A percentile compares a stretch with the other conserved stretches of the same genome.
These are phyloP conservation scores for Bruguiera hainesii DNA, from an alignment of 441 rosid species.

Conservation along the genomic window DNA sequence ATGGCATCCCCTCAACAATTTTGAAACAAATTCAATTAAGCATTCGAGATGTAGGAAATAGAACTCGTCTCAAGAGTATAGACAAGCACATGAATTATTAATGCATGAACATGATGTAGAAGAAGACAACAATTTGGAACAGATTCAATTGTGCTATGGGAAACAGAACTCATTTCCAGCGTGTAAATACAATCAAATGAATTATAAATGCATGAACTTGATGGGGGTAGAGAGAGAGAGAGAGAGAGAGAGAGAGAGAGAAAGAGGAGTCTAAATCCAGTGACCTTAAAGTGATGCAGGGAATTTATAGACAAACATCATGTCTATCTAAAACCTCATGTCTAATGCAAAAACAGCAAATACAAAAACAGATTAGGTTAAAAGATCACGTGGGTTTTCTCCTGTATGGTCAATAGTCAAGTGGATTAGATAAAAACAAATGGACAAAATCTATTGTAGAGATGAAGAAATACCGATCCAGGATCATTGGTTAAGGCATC, in stretches of 20 bases:
- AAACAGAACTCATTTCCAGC: too few relatives aligned
- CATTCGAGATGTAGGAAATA: too few relatives aligned
- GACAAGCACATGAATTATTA: too few relatives aligned
- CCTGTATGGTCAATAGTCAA: background rate
- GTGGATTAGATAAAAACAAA: background rate
- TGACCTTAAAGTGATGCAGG: background rate
- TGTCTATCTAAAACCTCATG: background rate
- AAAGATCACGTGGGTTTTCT: background rate
- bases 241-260: too few relatives aligned
- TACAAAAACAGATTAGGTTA: background rate
- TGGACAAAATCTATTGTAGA: background rate
- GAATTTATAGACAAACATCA: background rate
- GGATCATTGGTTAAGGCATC: conserved; percentile 78
- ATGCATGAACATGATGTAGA: too few relatives aligned
- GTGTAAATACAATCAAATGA: too few relatives aligned
- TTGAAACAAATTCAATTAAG: background rate
- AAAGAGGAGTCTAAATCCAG: too few relatives aligned
- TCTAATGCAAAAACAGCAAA: background rate
- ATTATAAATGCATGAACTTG: too few relatives aligned
- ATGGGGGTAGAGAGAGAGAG: too few relatives aligned
- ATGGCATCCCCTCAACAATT: background rate
- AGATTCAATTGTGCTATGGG: too few relatives aligned
- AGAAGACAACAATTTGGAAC: too few relatives aligned
- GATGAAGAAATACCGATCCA: conserved; percentile 39
- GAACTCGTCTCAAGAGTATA: too few relatives aligned